Percentiles rank a stretch among this genome's conserved stretches.
These are phyloP conservation scores for Aurifilum marmelostoma DNA, from an alignment of 2,329 filamentous ascomycete genomes.

Conservation along the genomic window DNA sequence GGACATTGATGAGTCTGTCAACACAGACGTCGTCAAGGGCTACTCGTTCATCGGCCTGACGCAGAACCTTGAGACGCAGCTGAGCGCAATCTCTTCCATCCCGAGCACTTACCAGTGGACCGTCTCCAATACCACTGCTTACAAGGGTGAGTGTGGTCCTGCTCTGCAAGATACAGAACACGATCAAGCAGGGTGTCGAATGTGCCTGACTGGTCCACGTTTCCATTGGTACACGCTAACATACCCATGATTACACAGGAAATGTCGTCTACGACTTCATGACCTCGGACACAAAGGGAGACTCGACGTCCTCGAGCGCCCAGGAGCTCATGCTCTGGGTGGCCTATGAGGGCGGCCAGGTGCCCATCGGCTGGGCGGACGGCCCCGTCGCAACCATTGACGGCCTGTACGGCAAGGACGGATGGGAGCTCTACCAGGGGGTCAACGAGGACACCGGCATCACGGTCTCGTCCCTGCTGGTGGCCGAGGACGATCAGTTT, in stretches of 20 bases:
- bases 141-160: conserved; percentile 36
- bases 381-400: conserved; percentile 41
- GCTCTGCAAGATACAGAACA: neutral
- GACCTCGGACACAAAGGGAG: conserved; percentile 46
- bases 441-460: conserved; percentile 47
- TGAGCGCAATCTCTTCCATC: conserved; percentile 44
- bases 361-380: conserved; percentile 46
- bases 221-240: neutral
- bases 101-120: conserved; percentile 46
- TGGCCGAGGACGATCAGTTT: conserved; percentile 41
- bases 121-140: conserved; percentile 43
- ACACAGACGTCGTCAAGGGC: conserved; percentile 45
- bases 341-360: conserved; percentile 47
- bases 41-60: conserved; percentile 50
- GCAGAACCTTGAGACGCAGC: conserved; percentile 44
- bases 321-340: conserved; percentile 52
- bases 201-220: too few relatives aligned
- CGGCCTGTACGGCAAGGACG: conserved; percentile 41
- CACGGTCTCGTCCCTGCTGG: conserved; percentile 44
- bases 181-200: too few relatives aligned
- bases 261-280: conserved; percentile 50
- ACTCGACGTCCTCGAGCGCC: conserved; percentile 43
- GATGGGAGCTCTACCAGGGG: conserved; percentile 47
- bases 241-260: conserved; percentile 31
- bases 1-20: conserved; percentile 42